These are phyloP conservation scores for Forsythia suspensa DNA, from an alignment of 257 asterid species.

Conservation along the genomic window DNA sequence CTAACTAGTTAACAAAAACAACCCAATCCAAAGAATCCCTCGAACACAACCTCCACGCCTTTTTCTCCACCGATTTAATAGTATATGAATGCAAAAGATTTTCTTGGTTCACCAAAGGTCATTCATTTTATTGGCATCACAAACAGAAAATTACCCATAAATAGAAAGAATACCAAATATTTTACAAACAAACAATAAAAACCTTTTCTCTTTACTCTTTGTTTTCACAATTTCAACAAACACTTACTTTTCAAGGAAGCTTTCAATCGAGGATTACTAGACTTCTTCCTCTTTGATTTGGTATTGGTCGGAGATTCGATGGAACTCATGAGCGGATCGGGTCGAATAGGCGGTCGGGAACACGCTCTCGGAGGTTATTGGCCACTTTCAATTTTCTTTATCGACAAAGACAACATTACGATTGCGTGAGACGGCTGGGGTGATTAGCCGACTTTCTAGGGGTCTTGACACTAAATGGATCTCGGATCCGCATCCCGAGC, in stretches of 20 bases:
- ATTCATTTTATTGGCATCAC: no score
- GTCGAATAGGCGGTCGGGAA: constrained; percentile 15
- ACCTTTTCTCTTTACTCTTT: neutral
- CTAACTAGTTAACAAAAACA: no score
- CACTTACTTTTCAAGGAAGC: constrained; percentile 78
- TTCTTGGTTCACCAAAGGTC: no score
- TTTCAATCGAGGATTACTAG: constrained; percentile 19
- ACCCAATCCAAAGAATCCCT: no score
- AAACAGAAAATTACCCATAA: no score
- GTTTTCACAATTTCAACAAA: neutral
- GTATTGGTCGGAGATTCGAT: constrained; percentile 23
- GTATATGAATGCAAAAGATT: no score
- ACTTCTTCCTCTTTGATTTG: constrained; percentile 34
- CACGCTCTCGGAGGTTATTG: constrained; percentile 43
- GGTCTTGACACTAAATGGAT: constrained; percentile 50
- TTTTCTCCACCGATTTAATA: no score
- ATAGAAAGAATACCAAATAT: no score
- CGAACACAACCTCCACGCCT: no score
- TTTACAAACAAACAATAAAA: no score
- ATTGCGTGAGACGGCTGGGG: constrained; percentile 48
- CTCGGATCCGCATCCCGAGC: constrained; percentile 27
- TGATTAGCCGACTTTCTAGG: constrained; percentile 64
- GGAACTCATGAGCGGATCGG: constrained; percentile 26
- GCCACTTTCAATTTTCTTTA: constrained; percentile 65
- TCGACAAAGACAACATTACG: constrained; percentile 55